A percentile compares a stretch with the other conserved stretches of the same genome.
phyloP scores from a whole-genome alignment of 371 early-diverging fungal species.

The Furculomyces boomerangus region DNA sequence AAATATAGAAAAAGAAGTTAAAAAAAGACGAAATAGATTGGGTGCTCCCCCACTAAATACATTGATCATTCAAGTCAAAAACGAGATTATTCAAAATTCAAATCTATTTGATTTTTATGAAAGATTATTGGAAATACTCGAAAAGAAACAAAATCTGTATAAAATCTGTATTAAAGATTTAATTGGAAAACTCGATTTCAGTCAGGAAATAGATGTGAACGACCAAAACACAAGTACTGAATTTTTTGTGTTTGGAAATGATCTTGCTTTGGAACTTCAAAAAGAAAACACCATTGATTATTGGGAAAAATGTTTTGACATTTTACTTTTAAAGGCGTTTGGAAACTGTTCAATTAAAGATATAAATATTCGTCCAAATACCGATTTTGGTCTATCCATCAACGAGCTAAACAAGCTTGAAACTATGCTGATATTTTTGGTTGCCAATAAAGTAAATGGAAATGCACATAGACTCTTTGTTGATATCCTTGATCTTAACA shows the following conservation, averaged over 20 bases:
- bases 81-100: background rate
- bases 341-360: too few relatives aligned
- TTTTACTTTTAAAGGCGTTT: too few relatives aligned
- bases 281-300: background rate
- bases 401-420: background rate
- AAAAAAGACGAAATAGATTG: constrained; percentile 44
- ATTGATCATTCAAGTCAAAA: background rate
- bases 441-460: background rate
- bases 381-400: background rate
- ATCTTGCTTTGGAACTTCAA: background rate
- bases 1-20: constrained; percentile 38
- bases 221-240: too few relatives aligned
- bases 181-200: too few relatives aligned
- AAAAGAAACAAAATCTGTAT: too few relatives aligned
- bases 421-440: background rate
- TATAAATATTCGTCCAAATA: too few relatives aligned
- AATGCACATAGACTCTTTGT: background rate
- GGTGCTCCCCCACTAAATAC: constrained; percentile 33
- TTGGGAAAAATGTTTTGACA: background rate
- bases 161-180: too few relatives aligned
- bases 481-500: background rate
- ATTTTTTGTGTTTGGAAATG: background rate
- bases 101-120: background rate
- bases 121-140: background rate
- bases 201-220: too few relatives aligned